Evolutionary conservation across 2,329 filamentous ascomycete genomes (phyloP).

Genomic region (Truncatella angustata): DNA sequence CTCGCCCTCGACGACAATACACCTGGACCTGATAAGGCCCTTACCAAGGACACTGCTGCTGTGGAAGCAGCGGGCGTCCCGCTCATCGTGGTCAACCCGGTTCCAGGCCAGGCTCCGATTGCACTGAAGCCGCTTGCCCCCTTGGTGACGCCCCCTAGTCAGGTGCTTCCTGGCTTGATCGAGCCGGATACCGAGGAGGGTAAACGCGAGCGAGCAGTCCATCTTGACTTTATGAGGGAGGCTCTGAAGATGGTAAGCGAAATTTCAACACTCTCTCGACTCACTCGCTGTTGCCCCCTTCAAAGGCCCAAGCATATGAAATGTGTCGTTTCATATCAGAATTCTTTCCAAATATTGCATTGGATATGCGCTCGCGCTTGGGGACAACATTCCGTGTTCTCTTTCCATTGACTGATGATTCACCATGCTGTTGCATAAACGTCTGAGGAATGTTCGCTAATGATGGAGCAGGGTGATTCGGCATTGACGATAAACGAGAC

Average conservation of each 20-base stretch:
- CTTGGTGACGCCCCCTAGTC: slow-evolving; percentile 15
- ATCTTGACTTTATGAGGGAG: slow-evolving; percentile 73
- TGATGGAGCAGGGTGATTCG: slow-evolving; percentile 66
- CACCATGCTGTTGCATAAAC: no score
- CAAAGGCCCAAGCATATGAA: no score
- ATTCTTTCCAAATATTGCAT: no score
- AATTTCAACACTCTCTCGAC: no score
- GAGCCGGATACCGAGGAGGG: slow-evolving; percentile 31
- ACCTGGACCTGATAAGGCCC: slow-evolving; percentile 11
- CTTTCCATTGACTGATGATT: no score
- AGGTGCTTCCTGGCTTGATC: slow-evolving; percentile 27
- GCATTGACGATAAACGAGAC: slow-evolving; percentile 88
- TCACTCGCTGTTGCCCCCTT: no score
- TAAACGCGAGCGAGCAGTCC: slow-evolving; percentile 39
- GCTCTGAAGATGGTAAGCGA: slow-evolving; percentile 83
- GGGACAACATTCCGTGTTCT: no score
- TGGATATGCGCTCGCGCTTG: no score
- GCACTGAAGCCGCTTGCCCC: slow-evolving; percentile 13
- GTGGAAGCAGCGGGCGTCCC: slow-evolving; percentile 21
- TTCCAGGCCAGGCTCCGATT: slow-evolving; percentile 10
- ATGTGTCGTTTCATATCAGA: no score
- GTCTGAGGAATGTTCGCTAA: no score
- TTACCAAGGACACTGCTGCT: slow-evolving; percentile 16
- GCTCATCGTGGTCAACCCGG: slow-evolving; percentile 22
- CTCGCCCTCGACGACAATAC: slow-evolving; percentile 21